A percentile compares a stretch with the other conserved stretches of the same genome.
Evolutionary conservation across 805 yeast genomes (phyloP).

Genomic region (Debaryomyces hansenii): DNA sequence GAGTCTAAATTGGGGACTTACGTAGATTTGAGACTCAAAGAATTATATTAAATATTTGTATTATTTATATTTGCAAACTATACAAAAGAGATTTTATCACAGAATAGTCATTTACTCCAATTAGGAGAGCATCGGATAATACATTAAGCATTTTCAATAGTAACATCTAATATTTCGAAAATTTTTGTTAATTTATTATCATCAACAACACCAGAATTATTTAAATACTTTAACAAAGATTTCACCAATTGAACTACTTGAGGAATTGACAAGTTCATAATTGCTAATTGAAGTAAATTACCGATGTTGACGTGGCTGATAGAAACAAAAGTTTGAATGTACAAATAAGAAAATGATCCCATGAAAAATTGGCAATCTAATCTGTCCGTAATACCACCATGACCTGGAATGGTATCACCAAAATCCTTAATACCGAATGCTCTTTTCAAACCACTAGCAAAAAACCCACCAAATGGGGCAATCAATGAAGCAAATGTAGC

Average conservation of each 20-base stretch:
- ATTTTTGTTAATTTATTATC: slow-evolving; percentile 27
- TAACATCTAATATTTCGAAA: slow-evolving; percentile 28
- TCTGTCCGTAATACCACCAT: slow-evolving; percentile 97
- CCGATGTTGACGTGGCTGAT: slow-evolving; percentile 71
- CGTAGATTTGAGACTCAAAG: too few species aligned
- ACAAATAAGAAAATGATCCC: slow-evolving; percentile 93
- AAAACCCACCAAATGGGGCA: slow-evolving; percentile 98
- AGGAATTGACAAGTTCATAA: slow-evolving; percentile 63
- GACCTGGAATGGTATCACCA: slow-evolving; percentile 98
- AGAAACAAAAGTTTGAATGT: slow-evolving; percentile 89
- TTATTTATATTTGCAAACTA: too few species aligned
- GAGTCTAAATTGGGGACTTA: too few species aligned
- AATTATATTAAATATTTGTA: too few species aligned
- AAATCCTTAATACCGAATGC: slow-evolving; percentile 96
- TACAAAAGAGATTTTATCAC: too few species aligned
- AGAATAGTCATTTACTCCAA: too few species aligned
- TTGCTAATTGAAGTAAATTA: slow-evolving; percentile 69
- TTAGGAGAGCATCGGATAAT: too few species aligned
- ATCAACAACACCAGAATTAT: slow-evolving; percentile 27
- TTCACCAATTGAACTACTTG: slow-evolving; percentile 65
- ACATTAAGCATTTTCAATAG: too few species aligned
- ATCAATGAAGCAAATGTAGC: slow-evolving; percentile 95
- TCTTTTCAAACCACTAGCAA: slow-evolving; percentile 96
- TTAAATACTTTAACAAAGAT: slow-evolving; percentile 57
- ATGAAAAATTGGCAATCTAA: slow-evolving; percentile 96